Conservation (phyloP, 441 rosid species). For the Aleurites moluccanus region DNA sequence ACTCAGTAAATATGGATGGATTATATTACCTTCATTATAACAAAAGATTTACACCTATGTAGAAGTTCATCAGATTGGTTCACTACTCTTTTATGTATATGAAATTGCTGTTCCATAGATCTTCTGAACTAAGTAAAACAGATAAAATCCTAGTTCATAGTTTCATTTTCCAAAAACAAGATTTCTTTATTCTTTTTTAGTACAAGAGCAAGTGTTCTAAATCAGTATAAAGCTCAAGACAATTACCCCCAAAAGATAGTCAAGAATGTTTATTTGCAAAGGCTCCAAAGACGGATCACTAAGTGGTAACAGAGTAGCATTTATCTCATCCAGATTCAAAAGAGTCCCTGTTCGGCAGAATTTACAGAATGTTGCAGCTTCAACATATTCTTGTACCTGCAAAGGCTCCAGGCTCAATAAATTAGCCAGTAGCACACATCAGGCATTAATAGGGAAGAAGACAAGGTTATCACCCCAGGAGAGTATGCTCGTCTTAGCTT, state of each 20-base stretch:
- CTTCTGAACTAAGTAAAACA: neutral
- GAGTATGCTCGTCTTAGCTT: conserved; percentile 88
- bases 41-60: neutral
- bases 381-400: conserved; percentile 92
- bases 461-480: conserved; percentile 61
- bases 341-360: conserved; percentile 76
- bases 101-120: neutral
- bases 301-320: conserved; percentile 57
- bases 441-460: conserved; percentile 16
- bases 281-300: conserved; percentile 69
- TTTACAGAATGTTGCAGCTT: conserved; percentile 85
- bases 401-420: conserved; percentile 22
- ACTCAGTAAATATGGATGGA: too few relatives aligned
- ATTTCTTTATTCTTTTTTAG: neutral
- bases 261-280: conserved; percentile 77
- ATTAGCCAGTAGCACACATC: conserved; percentile 10
- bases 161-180: neutral
- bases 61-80: neutral
- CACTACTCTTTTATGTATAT: too few relatives aligned
- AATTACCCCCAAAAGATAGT: conserved; percentile 87
- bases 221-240: conserved; percentile 14
- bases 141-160: neutral
- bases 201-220: neutral
- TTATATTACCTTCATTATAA: neutral
- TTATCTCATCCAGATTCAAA: conserved; percentile 72